Base-by-base conservation (phyloP, 805 yeast species). In the Kodamaea fukazawae region DNA sequence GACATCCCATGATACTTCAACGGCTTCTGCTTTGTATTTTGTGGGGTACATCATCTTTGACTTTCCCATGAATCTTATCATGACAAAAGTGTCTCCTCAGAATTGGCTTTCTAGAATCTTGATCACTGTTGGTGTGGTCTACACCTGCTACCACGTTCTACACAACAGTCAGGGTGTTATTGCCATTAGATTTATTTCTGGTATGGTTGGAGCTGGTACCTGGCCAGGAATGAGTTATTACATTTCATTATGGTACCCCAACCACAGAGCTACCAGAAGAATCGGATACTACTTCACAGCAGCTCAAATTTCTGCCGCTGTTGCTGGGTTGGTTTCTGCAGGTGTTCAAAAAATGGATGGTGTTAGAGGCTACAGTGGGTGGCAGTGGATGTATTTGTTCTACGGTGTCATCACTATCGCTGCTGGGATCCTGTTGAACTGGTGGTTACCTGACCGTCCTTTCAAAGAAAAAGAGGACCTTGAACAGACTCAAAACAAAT, bases 161-260 rank as follows among this genome's bases (percentile, higher is more conserved):
- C 44, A 55, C n/a, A 73, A 69, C 38, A 63, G 75, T 3, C 53
- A 71, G 7, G 91, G 91, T 4, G 65, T 87, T 22, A 78, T 80
- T 42, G 95, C 89, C 2, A 60, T 80, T 31, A 71, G 95, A 47
- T 78, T 86, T 43, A 70, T 87, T 42, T 74, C 83, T 20, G 95
- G 95, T 34, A 49, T 83, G 41, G 83, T 82, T 42, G 86, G 86
- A 38, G 93, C 95, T 8, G 95, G 95, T 30, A 79, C 86, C 3
- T 86, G 95, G 95, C 95, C 95, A 1, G 95, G 95, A 7, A 71
- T 87, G 83, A 78, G 88, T 15, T 87, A 86, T 61, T 87, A 87
- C 54, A 71, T 87, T 31, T 78, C 90, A 0, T 65, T 86, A 51
- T 87, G 95, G 91, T 87, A 87, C 54, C 96, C 96, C 2, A 76